Percentiles rank a stretch among this genome's conserved stretches.
phyloP scores from a whole-genome alignment of 768 basidiomycete genomes.

The Brasilioporus rufonigricans region DNA sequence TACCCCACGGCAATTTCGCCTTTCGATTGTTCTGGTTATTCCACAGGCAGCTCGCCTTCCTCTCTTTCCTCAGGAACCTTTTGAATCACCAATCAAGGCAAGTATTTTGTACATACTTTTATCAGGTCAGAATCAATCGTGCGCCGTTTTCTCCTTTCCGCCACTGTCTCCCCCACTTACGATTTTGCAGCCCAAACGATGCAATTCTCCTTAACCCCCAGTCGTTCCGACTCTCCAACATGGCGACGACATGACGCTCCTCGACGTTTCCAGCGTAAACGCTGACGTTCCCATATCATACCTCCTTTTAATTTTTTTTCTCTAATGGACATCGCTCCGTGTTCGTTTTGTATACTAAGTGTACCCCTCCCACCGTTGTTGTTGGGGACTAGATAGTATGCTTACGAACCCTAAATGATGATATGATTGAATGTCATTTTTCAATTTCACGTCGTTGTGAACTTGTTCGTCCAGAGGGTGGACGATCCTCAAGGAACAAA shows the following conservation, averaged over 20 bases:
- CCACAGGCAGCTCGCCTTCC: conserved; percentile 8
- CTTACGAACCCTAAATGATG: conserved; percentile 1
- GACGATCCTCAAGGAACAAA: no score
- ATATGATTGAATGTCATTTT: neutral
- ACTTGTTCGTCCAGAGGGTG: no score
- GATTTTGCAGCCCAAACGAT: neutral
- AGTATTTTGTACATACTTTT: neutral
- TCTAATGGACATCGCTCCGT: conserved; percentile 7
- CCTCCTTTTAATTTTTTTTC: neutral
- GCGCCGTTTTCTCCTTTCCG: neutral
- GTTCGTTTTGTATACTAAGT: conserved; percentile 7
- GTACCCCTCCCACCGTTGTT: neutral
- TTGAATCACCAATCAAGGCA: neutral
- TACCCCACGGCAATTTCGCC: conserved; percentile 17
- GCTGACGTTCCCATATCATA: neutral
- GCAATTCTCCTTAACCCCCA: neutral
- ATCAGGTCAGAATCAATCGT: neutral
- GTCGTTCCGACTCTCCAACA: neutral
- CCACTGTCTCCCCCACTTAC: neutral
- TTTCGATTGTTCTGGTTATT: conserved; percentile 14
- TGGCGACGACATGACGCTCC: conserved; percentile 4
- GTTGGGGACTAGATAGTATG: conserved; percentile 4
- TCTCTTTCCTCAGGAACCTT: conserved; percentile 10
- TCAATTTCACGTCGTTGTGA: neutral
- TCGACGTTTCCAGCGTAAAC: neutral